These are phyloP conservation scores for Alopecurus myosuroides DNA, from an alignment of 176 grass and related monocot genomes.

Conservation along the genomic window DNA sequence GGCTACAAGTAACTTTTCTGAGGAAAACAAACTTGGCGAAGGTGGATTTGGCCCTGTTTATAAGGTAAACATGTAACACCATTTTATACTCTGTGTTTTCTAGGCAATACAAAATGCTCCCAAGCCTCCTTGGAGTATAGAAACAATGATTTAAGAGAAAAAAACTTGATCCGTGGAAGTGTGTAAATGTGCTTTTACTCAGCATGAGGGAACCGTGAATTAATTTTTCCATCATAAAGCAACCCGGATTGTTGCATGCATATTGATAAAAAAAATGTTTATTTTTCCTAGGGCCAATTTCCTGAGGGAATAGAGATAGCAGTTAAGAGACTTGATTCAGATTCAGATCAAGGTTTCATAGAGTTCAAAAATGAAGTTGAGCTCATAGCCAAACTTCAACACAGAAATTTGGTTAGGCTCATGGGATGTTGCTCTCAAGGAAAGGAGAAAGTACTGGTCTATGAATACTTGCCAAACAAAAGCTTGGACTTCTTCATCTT, in stretches of 20 bases:
- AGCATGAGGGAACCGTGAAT: neutral
- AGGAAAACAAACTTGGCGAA: slow-evolving; percentile 19
- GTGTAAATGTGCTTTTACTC: neutral
- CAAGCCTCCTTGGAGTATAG: neutral
- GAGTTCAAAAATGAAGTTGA: slow-evolving; percentile 20
- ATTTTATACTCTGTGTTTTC: neutral
- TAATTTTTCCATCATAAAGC: slow-evolving; percentile 10
- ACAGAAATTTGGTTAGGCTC: slow-evolving; percentile 2
- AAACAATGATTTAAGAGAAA: neutral
- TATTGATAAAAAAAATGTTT: neutral
- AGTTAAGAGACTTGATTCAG: slow-evolving; percentile 6
- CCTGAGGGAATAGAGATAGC: slow-evolving; percentile 4
- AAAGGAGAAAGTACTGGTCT: slow-evolving; percentile 53
- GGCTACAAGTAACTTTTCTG: neutral
- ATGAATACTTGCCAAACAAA: slow-evolving; percentile 74
- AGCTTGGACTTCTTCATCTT: slow-evolving; percentile 66
- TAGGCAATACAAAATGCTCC: neutral
- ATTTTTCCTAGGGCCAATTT: neutral
- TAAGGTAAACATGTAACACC: neutral
- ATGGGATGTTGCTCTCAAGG: slow-evolving; percentile 32
- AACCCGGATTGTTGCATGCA: neutral
- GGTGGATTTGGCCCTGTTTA: slow-evolving; percentile 18
- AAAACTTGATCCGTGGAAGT: neutral
- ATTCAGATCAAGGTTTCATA: slow-evolving; percentile 1
- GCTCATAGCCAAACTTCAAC: slow-evolving; percentile 13